A percentile compares a stretch with the other conserved stretches of the same genome.
Evolutionary conservation across 305 asterid genomes (phyloP).

Genomic region (Rubia occidens): DNA sequence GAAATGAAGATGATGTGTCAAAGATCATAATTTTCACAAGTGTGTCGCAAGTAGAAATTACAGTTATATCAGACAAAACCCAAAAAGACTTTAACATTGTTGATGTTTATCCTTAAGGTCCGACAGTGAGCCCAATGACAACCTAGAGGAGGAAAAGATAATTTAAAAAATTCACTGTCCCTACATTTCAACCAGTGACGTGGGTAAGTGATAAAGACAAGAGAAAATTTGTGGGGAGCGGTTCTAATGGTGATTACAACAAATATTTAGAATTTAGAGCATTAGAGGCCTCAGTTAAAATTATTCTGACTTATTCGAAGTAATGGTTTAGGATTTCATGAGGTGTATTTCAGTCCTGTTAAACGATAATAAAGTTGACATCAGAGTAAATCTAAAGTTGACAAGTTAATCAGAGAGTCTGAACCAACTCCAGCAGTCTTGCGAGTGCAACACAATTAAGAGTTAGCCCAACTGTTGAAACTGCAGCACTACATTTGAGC

Average conservation of each 20-base stretch:
- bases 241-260: not conserved
- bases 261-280: not conserved
- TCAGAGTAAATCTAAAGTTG: not conserved
- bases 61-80: not conserved
- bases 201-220: not conserved
- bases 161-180: not conserved
- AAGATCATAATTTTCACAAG: not conserved
- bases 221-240: not conserved
- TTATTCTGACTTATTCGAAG: not conserved
- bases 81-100: not conserved
- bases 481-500: not conserved
- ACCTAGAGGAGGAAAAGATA: not conserved
- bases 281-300: not conserved
- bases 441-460: not conserved
- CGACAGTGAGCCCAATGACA: not conserved
- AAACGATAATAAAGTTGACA: not conserved
- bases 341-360: not conserved
- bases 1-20: constrained; percentile 15
- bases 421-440: not conserved
- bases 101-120: not conserved
- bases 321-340: not conserved
- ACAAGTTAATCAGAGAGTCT: not conserved
- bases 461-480: not conserved
- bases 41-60: not conserved
- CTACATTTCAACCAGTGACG: no score